Conservation (phyloP, 2,329 filamentous ascomycete species). For the Colletotrichum trifolii region DNA sequence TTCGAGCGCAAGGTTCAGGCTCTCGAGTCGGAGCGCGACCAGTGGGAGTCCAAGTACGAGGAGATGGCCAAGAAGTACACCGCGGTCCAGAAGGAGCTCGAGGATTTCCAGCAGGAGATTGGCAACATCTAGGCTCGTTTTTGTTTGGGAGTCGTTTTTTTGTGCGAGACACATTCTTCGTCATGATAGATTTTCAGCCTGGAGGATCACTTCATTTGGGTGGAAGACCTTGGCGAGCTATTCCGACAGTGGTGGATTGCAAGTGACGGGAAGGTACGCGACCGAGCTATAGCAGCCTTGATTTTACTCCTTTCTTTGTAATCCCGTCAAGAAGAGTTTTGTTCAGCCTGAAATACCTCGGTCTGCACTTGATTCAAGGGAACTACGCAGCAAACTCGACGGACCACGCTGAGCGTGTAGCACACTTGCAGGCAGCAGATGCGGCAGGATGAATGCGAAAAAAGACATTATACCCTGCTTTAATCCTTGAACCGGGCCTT, state of each 20-base stretch:
- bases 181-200: constrained; percentile 31
- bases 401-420: constrained; percentile 33
- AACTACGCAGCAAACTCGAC: constrained; percentile 14
- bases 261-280: constrained; percentile 26
- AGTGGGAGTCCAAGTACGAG: constrained; percentile 98
- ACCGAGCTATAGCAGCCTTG: constrained; percentile 34
- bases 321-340: constrained; percentile 33
- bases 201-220: constrained; percentile 29
- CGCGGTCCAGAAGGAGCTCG: constrained; percentile 86
- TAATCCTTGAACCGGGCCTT: constrained; percentile 44
- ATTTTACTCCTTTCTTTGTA: constrained; percentile 33
- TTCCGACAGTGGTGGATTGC: constrained; percentile 32
- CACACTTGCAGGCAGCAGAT: constrained; percentile 13
- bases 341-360: constrained; percentile 28
- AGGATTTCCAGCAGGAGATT: constrained; percentile 91
- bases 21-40: constrained; percentile 88
- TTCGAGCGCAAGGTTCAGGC: constrained; percentile 99
- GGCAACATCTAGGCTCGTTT: constrained; percentile 79
- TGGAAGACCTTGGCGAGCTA: constrained; percentile 27
- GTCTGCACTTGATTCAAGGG: constrained; percentile 9
- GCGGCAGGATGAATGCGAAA: constrained; percentile 27
- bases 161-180: constrained; percentile 22
- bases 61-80: constrained; percentile 94
- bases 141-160: constrained; percentile 26
- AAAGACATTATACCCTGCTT: constrained; percentile 31